phyloP scores from a whole-genome alignment of 2,329 filamentous ascomycete genomes.

The Myriangium duriaei region DNA sequence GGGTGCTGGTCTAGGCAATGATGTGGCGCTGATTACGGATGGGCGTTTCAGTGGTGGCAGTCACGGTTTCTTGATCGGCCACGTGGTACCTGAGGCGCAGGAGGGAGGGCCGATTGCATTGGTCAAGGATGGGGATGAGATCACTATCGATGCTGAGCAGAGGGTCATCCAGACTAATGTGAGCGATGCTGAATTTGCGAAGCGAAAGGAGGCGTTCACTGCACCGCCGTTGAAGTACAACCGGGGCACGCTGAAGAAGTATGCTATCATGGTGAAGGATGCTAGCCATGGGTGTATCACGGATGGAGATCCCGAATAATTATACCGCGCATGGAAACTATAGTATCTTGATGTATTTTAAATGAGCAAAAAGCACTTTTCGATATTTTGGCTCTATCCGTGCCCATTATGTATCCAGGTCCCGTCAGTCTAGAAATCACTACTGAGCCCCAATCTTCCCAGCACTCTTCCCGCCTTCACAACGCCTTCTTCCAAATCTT shows the following conservation, averaged over 20 bases:
- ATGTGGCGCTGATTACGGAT: slow-evolving; percentile 83
- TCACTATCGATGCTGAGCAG: slow-evolving; percentile 77
- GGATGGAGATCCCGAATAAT: slow-evolving; percentile 24
- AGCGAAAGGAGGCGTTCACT: slow-evolving; percentile 38
- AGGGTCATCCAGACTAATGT: slow-evolving; percentile 54
- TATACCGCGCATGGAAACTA: not conserved
- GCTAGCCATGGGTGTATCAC: slow-evolving; percentile 49
- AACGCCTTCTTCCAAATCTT: slow-evolving; percentile 3
- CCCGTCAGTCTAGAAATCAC: too few species aligned
- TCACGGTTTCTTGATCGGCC: slow-evolving; percentile 88
- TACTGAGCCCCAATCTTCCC: too few species aligned
- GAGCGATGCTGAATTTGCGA: slow-evolving; percentile 47
- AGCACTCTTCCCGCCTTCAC: slow-evolving; percentile 1
- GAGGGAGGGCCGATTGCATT: slow-evolving; percentile 80
- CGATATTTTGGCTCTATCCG: not conserved
- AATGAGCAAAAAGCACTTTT: not conserved
- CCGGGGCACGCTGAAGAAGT: slow-evolving; percentile 49
- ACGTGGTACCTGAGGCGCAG: slow-evolving; percentile 82
- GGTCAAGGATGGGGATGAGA: slow-evolving; percentile 64
- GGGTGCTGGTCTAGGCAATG: slow-evolving; percentile 65
- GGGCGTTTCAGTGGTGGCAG: slow-evolving; percentile 78
- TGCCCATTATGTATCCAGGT: too few species aligned
- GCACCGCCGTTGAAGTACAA: slow-evolving; percentile 45
- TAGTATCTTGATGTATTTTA: not conserved
- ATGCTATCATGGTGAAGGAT: slow-evolving; percentile 43